These are phyloP conservation scores for Tuber borchii DNA, from an alignment of 495 filamentous ascomycete genomes.

Conservation along the genomic window DNA sequence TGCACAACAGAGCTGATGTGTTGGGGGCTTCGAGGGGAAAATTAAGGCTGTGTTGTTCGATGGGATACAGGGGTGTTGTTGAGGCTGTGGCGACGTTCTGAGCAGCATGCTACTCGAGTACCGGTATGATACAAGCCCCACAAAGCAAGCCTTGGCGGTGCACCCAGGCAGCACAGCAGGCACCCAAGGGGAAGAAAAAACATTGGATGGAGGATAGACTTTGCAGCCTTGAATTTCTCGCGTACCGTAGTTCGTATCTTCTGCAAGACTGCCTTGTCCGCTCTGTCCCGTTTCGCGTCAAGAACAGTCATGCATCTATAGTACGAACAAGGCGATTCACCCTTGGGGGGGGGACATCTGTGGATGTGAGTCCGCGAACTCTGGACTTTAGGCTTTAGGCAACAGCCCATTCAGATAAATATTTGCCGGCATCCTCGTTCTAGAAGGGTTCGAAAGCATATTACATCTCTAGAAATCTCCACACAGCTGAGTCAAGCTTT, in stretches of 20 bases:
- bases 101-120: no score
- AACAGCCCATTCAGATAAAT: neutral
- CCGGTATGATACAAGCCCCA: constrained; percentile 5
- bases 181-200: neutral
- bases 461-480: neutral
- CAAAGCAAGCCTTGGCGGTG: neutral
- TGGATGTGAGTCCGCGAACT: neutral
- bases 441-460: neutral
- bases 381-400: neutral
- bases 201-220: neutral
- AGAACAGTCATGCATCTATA: constrained; percentile 2
- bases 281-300: neutral
- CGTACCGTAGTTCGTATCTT: neutral
- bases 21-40: neutral
- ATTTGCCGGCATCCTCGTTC: neutral
- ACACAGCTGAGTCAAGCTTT: neutral
- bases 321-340: neutral
- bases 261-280: neutral
- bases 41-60: neutral
- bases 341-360: neutral
- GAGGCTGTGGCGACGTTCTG: neutral
- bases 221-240: neutral
- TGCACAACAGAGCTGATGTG: neutral
- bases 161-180: neutral
- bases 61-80: neutral